Base-by-base conservation (phyloP, 768 basidiomycete genomes). In the Naganishia randhawae region DNA sequence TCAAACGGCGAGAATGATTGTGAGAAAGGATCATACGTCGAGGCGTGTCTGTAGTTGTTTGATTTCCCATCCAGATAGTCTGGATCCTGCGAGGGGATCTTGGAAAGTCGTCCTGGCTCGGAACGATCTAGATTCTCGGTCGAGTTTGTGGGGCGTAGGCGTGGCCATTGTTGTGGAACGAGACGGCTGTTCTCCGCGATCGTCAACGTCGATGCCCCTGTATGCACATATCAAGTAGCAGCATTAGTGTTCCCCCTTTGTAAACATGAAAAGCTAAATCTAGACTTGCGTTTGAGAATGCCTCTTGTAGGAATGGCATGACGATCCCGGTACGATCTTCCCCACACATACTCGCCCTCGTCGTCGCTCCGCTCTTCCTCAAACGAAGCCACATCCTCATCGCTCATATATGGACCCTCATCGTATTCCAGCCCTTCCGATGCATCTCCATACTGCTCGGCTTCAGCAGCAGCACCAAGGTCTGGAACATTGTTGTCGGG, bases 231-330 rank as follows among this genome's bases (percentile, higher is more conserved):
- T 14, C 27, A n/a, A 37, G 14, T n/a, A 51, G 16, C 14, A 53
- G 16, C 33, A 33, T 31, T 41, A 54, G 39, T 13, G 27, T 35
- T 25, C 35, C 13, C 27, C 7, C n/a, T 31, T 25, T 16, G 19
- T 14, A 9, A 50, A 17, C 13, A 54, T 6, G 25, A 52, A 32
- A 48, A 31, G 50, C 61, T 32, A 37, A 16, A 7, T 13, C 54
- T 27, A 27, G 68, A 85, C 88, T 77, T 80, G 91, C 91, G 80
- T 83, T 97, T 99, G 70, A 99, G 81, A 67, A 99, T 97, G 25
- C 95, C 92, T 79, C 84, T 90, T 32, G 86, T 81, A 3, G 91
- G 92, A 71, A 70, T 74, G 16, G 68, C 81, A 74, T 72, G 85
- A 82, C 42, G 84, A 81, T 80, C 85, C 82, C 82, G 94, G 88